Evolutionary conservation across 148 eudicot genomes (phyloP), one percentile per base, ranked within the genome.

Genomic region (Amaranthus cruentus): DNA sequence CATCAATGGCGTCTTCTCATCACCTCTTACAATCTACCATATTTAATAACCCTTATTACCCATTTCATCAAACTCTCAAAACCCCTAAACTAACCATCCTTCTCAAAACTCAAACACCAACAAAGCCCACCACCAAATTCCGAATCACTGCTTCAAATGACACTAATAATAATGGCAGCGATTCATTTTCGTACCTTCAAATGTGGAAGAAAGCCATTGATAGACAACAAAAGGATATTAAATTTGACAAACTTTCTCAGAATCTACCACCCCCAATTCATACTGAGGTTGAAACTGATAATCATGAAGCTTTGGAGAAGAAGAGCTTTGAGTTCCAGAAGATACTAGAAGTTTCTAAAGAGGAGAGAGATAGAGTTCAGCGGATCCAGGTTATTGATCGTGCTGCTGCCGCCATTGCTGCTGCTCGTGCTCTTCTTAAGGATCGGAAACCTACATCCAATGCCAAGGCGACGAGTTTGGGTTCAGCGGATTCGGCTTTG

Each of bases 331-430:
- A 86, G 79, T 90, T 93, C 70, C 60, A 78, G 83, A 93, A 89
- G 84, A 83, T 93, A 80, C 84, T 90, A 6, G 82, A 89, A 73
- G 92, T 93, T 67, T 50, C 90, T 2, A 77, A 61, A 28, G 98
- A 91, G 77, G 97, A 89, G 79, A 84, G 98, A 60, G 95, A 93
- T 71, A 84, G 86, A 63, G 79, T 82, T 14, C 98, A 93, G 88
- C 83, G 90, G 46, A 79, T 91, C 82, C 98, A 93, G 85, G 90
- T 93, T 11, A 85, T 93, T 80, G 98, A 93, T 84, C 87, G 98
- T 53, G 98, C 98, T 8, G 88, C 90, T 11, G 98, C 98, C 3
- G 98, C 97, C 6, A 87, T 93, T 43, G 89, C 97, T 0, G 98
- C 96, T 3, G 92, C 98, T 9, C 81, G 86, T 4, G 86, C 92